Evolutionary conservation across 441 rosid genomes (phyloP).

Genomic region (Pelargonium australe): DNA sequence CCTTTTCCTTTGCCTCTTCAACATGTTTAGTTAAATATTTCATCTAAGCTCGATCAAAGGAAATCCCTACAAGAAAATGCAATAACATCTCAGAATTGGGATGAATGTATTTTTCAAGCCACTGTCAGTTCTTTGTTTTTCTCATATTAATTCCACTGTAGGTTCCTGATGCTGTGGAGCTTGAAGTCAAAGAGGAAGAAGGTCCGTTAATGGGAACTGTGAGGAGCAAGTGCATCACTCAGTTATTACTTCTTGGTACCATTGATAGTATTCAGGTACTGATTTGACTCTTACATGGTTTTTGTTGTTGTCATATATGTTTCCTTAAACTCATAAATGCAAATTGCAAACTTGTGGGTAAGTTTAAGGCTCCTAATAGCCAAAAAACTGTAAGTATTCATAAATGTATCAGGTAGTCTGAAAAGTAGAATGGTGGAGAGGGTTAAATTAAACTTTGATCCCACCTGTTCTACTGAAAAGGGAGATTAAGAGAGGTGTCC

Average conservation of each 20-base stretch:
- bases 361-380: neutral
- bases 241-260: conserved; percentile 86
- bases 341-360: neutral
- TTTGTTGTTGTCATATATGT: conserved; percentile 1
- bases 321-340: neutral
- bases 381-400: neutral
- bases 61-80: conserved; percentile 3
- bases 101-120: neutral
- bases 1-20: neutral
- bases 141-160: conserved; percentile 27
- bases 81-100: neutral
- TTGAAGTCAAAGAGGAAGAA: conserved; percentile 65
- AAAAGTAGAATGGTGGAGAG: neutral
- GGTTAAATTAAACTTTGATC: neutral
- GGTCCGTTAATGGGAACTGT: conserved; percentile 68
- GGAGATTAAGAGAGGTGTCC: neutral
- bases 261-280: conserved; percentile 94
- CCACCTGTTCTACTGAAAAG: neutral
- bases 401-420: neutral
- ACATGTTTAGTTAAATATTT: neutral
- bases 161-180: conserved; percentile 61
- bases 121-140: conserved; percentile 7
- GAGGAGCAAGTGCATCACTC: conserved; percentile 97
- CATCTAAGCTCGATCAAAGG: neutral
- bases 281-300: conserved; percentile 5